A percentile compares a stretch with the other conserved stretches of the same genome.
phyloP scores from a whole-genome alignment of 2,329 filamentous ascomycete genomes.

The Epichloe sp. region DNA sequence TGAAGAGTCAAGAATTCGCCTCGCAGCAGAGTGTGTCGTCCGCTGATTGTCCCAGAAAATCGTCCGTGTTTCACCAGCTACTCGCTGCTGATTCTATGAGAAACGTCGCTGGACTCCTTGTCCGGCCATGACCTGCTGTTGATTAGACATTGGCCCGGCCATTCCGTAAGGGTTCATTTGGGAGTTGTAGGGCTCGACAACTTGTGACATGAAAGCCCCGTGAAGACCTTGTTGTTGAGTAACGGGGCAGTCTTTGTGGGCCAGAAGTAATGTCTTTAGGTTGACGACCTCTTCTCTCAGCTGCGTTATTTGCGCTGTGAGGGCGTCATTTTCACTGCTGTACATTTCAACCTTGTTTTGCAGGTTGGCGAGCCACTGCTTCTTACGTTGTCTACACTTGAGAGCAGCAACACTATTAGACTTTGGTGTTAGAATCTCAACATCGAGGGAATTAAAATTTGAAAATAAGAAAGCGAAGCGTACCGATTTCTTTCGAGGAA shows the following conservation, averaged over 20 bases:
- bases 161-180: conserved; percentile 49
- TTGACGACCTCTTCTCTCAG: conserved; percentile 89
- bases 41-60: not conserved
- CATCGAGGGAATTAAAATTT: not conserved
- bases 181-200: conserved; percentile 39
- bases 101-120: conserved; percentile 43
- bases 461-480: conserved; percentile 13
- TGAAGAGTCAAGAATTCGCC: not conserved
- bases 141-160: conserved; percentile 34
- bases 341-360: conserved; percentile 92
- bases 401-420: conserved; percentile 70
- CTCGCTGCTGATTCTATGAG: conserved; percentile 30
- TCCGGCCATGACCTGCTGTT: conserved; percentile 42
- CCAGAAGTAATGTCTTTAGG: conserved; percentile 80
- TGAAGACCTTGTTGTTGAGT: conserved; percentile 67
- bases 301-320: conserved; percentile 71
- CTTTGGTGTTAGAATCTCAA: conserved; percentile 1
- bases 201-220: conserved; percentile 40
- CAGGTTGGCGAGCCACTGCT: conserved; percentile 93
- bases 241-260: conserved; percentile 92
- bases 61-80: not conserved
- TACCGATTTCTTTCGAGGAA: conserved; percentile 95
- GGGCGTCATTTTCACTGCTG: conserved; percentile 77
- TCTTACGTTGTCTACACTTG: conserved; percentile 95
- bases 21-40: not conserved